Evolutionary conservation across 768 basidiomycete genomes (phyloP), one percentile per base, ranked within the genome.

Genomic region (Leccinum pellstonianum): DNA sequence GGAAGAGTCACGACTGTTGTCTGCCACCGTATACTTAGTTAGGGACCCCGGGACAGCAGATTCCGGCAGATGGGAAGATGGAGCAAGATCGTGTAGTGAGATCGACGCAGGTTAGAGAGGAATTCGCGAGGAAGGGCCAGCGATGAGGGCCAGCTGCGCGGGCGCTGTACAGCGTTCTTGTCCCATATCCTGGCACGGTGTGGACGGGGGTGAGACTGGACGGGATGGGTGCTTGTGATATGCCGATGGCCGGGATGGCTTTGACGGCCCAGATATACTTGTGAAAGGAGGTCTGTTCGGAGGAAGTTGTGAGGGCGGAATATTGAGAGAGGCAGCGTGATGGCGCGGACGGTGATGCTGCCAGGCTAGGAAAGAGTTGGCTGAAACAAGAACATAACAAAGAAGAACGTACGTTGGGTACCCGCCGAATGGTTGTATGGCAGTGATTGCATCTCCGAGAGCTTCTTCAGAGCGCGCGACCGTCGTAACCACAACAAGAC

Each of bases 1-100:
- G 59, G 79, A 83, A 62, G 80, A 80, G 59, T 88, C 86, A 1
- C 72, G 73, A n/a, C 43, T 73, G 19, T 47, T 63, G 56, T 58
- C 68, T 25, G 46, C 10, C 37, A 51, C 7, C 50, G 21, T 54
- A 15, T 69, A 66, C 46, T 12, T 38, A 14, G 75, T 63, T n/a
- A 66, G 63, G 38, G 65, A 33, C 47, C 35, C 54, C 4, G 60
- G 17, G 19, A 49, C 35, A 15, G 51, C 12, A n/a, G 48, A 14
- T 27, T 70, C 61, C 19, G 52, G 35, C 3, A 55, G 53, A 15
- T 51, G 55, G 12, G 57, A 43, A 3, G 64, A 61, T 43, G 65
- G 61, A 38, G 60, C 48, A 5, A 51, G 54, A 29, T 69, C 5
- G 21, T 63, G 43, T 41, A 70, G 52, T 56, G 70, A 63, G 66